phyloP scores from a whole-genome alignment of 2,329 filamentous ascomycete genomes.

The Neodidymelliopsis sp. region DNA sequence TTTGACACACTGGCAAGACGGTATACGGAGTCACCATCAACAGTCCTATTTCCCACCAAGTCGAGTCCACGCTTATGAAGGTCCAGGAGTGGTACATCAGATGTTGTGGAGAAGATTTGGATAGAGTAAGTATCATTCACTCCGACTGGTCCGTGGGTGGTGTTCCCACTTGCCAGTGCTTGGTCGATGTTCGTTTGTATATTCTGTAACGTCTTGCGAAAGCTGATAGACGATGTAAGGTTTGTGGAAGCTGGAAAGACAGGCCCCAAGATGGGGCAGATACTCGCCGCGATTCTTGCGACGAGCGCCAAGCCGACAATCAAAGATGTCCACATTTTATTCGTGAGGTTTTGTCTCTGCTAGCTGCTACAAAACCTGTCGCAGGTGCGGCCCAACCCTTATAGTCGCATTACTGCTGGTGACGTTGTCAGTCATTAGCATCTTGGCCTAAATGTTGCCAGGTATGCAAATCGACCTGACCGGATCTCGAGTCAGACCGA shows the following conservation, averaged over 20 bases:
- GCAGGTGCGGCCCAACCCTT: neutral
- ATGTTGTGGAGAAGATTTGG: conserved; percentile 19
- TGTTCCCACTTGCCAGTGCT: conserved; percentile 15
- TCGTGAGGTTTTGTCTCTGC: neutral
- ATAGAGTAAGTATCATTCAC: conserved; percentile 20
- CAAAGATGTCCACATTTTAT: neutral
- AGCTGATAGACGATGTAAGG: neutral
- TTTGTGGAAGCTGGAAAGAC: conserved; percentile 16
- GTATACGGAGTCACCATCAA: conserved; percentile 54
- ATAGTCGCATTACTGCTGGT: neutral
- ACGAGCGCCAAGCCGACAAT: neutral
- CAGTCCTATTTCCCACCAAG: conserved; percentile 7
- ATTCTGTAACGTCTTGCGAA: conserved; percentile 1
- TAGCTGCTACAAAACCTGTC: neutral
- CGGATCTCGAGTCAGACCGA: neutral
- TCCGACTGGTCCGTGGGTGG: conserved; percentile 9
- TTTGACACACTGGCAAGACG: conserved; percentile 54
- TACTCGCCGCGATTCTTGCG: neutral
- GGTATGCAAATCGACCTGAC: neutral
- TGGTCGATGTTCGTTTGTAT: conserved; percentile 9
- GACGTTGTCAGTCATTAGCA: neutral
- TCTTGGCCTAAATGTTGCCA: neutral
- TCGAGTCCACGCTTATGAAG: conserved; percentile 16
- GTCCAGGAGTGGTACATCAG: conserved; percentile 12
- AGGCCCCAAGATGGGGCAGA: conserved; percentile 18